Evolutionary conservation across 805 yeast genomes (phyloP).

Genomic region (Myxozyma nipponensis): DNA sequence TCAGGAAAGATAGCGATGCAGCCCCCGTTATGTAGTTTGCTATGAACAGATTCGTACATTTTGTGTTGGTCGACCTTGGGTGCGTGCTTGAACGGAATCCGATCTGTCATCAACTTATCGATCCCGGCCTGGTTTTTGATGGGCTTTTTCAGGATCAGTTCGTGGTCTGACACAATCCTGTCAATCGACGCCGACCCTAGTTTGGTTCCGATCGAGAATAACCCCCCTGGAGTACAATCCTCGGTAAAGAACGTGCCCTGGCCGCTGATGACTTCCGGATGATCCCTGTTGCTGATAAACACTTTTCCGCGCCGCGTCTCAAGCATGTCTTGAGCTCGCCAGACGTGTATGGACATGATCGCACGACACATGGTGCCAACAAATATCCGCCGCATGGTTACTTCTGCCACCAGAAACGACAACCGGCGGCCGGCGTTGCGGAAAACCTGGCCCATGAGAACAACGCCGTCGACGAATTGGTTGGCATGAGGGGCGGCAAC

Average conservation of each 20-base stretch:
- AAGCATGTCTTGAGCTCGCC: constrained; percentile 85
- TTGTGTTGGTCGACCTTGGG: constrained; percentile 78
- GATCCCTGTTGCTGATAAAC: constrained; percentile 47
- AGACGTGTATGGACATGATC: constrained; percentile 84
- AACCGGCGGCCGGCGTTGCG: constrained; percentile 62
- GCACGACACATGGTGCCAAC: constrained; percentile 74
- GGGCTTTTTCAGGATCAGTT: constrained; percentile 62
- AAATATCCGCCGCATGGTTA: constrained; percentile 58
- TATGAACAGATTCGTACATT: constrained; percentile 80
- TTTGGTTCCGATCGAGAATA: constrained; percentile 71
- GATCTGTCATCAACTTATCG: constrained; percentile 43
- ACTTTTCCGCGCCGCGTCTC: constrained; percentile 62
- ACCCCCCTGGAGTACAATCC: constrained; percentile 61
- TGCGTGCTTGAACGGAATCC: constrained; percentile 66
- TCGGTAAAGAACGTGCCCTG: constrained; percentile 61
- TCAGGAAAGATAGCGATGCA: constrained; percentile 95
- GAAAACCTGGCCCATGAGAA: constrained; percentile 77
- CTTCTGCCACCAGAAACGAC: constrained; percentile 81
- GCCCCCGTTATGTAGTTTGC: constrained; percentile 72
- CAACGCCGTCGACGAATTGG: constrained; percentile 81
- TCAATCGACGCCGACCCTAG: constrained; percentile 74
- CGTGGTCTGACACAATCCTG: constrained; percentile 67
- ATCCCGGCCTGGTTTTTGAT: constrained; percentile 52
- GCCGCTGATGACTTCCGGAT: constrained; percentile 59
- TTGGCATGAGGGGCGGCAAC: constrained; percentile 98